These are phyloP conservation scores for Ilex aquifolium DNA, from an alignment of 257 asterid genomes.

Conservation along the genomic window DNA sequence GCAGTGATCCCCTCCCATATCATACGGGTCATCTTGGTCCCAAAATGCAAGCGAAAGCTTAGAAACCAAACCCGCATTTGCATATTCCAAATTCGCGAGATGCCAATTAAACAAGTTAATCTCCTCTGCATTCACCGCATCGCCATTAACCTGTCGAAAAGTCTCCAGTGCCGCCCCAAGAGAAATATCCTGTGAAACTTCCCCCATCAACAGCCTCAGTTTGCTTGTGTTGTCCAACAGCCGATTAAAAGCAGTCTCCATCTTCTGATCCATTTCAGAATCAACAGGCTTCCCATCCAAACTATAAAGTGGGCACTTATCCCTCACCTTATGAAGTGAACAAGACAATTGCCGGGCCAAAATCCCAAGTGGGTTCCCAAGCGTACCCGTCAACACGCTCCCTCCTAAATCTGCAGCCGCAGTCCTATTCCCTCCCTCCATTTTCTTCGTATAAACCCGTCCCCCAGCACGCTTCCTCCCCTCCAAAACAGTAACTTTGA, in stretches of 20 bases:
- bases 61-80: slow-evolving; percentile 85
- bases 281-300: slow-evolving; percentile 63
- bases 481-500: slow-evolving; percentile 78
- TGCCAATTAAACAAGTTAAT: slow-evolving; percentile 84
- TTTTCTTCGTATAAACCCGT: slow-evolving; percentile 69
- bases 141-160: slow-evolving; percentile 44
- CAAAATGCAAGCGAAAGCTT: slow-evolving; percentile 93
- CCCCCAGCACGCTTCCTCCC: slow-evolving; percentile 92
- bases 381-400: slow-evolving; percentile 85
- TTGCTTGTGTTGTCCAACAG: slow-evolving; percentile 64
- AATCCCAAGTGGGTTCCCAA: slow-evolving; percentile 89
- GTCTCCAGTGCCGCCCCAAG: slow-evolving; percentile 96
- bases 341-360: slow-evolving; percentile 80
- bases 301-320: slow-evolving; percentile 74
- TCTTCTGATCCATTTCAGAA: slow-evolving; percentile 55
- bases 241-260: slow-evolving; percentile 59
- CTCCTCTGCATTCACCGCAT: slow-evolving; percentile 56
- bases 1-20: slow-evolving; percentile 99
- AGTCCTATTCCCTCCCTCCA: slow-evolving; percentile 46
- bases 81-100: slow-evolving; percentile 91
- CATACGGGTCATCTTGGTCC: slow-evolving; percentile 99
- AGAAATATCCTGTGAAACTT: slow-evolving; percentile 86
- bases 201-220: slow-evolving; percentile 75
- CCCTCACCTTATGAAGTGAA: slow-evolving; percentile 87
- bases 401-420: slow-evolving; percentile 96